phyloP scores from a whole-genome alignment of 1,284 basidiomycete species.

The Irpex sp. region DNA sequence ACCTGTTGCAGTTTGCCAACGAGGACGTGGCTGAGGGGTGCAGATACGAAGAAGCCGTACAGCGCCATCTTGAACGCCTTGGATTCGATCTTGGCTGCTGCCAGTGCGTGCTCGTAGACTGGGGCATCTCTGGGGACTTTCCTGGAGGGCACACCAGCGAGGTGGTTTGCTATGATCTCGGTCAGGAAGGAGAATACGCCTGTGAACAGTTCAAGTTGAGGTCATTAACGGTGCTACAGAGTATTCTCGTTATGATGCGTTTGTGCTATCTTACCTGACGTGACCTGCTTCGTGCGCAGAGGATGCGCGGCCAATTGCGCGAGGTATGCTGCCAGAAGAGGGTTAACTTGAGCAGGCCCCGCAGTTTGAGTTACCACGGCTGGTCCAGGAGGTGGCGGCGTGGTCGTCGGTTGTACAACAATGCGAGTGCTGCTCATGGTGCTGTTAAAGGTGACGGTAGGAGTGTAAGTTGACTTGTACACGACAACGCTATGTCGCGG shows the following conservation, averaged over 20 bases:
- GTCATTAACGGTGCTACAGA: no score
- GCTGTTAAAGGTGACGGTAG: neutral
- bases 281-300: constrained; percentile 69
- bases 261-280: constrained; percentile 42
- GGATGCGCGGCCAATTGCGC: constrained; percentile 58
- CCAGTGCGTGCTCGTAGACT: constrained; percentile 44
- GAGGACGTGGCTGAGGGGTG: constrained; percentile 75
- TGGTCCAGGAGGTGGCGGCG: neutral
- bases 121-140: constrained; percentile 51
- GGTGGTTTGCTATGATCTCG: constrained; percentile 72
- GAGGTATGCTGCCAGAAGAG: constrained; percentile 61
- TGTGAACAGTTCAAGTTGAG: constrained; percentile 22
- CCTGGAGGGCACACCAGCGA: constrained; percentile 52
- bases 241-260: neutral
- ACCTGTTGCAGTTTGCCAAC: constrained; percentile 66
- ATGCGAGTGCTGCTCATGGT: constrained; percentile 8
- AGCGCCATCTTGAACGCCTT: constrained; percentile 78
- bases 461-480: neutral
- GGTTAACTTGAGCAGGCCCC: constrained; percentile 34
- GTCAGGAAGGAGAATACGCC: constrained; percentile 71
- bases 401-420: neutral
- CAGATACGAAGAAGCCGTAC: constrained; percentile 83
- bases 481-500: neutral
- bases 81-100: constrained; percentile 49
- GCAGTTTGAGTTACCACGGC: constrained; percentile 5